These are phyloP conservation scores for Populus simonii DNA, from an alignment of 345 rosid species.

Conservation along the genomic window DNA sequence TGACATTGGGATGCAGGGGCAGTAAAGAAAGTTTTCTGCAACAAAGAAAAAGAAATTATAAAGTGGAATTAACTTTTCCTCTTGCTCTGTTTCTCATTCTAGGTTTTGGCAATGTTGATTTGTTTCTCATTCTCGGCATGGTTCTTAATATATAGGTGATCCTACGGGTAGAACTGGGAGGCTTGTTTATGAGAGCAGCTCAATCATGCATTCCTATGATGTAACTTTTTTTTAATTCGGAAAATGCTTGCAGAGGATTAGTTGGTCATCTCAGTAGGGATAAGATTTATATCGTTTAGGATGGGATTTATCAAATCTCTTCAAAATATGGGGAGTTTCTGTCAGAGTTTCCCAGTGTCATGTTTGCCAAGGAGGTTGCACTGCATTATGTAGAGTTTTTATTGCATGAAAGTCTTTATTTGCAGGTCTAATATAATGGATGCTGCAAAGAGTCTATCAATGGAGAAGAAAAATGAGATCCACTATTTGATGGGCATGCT, in stretches of 20 bases:
- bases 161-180: neutral
- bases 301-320: neutral
- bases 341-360: neutral
- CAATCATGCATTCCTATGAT: neutral
- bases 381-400: neutral
- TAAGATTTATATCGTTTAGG: neutral
- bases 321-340: neutral
- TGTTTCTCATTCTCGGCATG: no score
- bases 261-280: neutral
- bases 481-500: constrained; percentile 43
- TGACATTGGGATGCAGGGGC: no score
- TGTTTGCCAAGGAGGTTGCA: neutral
- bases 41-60: no score
- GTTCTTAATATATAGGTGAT: no score
- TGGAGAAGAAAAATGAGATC: constrained; percentile 57
- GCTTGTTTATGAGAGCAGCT: neutral
- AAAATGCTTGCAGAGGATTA: neutral
- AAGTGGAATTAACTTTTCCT: no score
- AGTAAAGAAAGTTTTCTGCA: no score
- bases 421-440: constrained; percentile 65
- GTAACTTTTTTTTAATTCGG: neutral
- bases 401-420: neutral
- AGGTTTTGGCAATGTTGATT: no score
- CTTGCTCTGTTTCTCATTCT: no score
- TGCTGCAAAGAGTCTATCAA: constrained; percentile 40